Conservation (phyloP, 2,329 filamentous ascomycete genomes). For the Botrytis pseudocinerea region DNA sequence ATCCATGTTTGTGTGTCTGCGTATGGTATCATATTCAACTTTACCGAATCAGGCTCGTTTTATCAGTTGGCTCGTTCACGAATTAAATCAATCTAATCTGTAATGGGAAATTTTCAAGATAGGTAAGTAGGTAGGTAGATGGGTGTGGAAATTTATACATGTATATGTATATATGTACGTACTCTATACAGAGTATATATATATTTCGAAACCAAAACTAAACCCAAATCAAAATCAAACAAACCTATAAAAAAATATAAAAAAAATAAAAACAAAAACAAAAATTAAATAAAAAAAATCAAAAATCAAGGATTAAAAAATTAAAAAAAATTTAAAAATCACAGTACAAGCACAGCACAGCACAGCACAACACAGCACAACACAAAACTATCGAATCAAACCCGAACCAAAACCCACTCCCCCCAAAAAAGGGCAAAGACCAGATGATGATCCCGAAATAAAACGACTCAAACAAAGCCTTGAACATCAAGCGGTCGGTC, state of each 20-base stretch:
- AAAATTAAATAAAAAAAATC: too few species aligned
- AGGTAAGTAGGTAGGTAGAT: too few species aligned
- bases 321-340: too few species aligned
- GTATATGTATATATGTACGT: too few species aligned
- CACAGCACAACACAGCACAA: too few species aligned
- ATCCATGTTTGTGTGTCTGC: neutral
- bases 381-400: neutral
- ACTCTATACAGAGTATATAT: too few species aligned
- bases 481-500: neutral
- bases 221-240: too few species aligned
- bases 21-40: too few species aligned
- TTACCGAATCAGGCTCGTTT: neutral
- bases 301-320: too few species aligned
- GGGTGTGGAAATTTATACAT: neutral
- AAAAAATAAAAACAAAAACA: too few species aligned
- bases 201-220: neutral
- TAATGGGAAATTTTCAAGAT: neutral
- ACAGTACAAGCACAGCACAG: too few species aligned
- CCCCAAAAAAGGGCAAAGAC: neutral
- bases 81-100: neutral
- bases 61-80: neutral
- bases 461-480: neutral
- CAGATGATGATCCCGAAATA: neutral
- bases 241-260: too few species aligned
- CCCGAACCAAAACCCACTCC: neutral